phyloP scores from a whole-genome alignment of 768 basidiomycete species.

The Phanerodontia chrysosporium region DNA sequence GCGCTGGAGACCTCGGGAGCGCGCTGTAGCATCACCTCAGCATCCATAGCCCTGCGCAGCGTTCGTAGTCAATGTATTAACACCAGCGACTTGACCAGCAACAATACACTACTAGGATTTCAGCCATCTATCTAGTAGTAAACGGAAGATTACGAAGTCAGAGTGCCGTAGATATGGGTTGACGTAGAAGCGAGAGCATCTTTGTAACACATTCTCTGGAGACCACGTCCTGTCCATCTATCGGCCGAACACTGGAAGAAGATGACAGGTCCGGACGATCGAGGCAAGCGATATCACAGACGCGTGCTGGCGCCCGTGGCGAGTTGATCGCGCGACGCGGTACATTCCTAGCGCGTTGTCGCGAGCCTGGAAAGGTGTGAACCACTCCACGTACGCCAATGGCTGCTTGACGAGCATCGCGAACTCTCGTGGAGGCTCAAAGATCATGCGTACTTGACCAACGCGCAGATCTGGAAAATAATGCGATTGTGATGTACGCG shows the following conservation, averaged over 20 bases:
- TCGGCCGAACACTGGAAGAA: not conserved
- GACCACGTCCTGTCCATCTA: not conserved
- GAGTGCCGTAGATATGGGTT: not conserved
- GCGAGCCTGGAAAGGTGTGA: constrained; percentile 16
- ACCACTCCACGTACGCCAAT: constrained; percentile 27
- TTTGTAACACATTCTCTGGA: not conserved
- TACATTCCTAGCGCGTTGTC: not conserved
- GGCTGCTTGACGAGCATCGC: constrained; percentile 10
- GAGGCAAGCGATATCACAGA: not conserved
- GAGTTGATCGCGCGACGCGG: constrained; percentile 4
- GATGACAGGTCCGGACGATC: not conserved
- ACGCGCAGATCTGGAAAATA: constrained; percentile 17
- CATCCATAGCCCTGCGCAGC: too few species aligned
- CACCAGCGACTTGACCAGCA: too few species aligned
- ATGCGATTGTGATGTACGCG: constrained; percentile 16
- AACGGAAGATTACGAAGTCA: not conserved
- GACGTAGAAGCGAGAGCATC: not conserved
- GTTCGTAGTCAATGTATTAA: too few species aligned
- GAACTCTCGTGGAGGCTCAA: constrained; percentile 19
- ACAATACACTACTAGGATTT: too few species aligned
- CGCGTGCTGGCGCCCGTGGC: not conserved
- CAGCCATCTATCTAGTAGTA: not conserved
- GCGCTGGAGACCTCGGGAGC: too few species aligned
- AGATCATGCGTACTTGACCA: constrained; percentile 25
- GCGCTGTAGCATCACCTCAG: too few species aligned